A percentile compares a stretch with the other conserved stretches of the same genome.
Evolutionary conservation across 192 early-diverging fungal genomes (phyloP).

Genomic region (Coemansia sp.): DNA sequence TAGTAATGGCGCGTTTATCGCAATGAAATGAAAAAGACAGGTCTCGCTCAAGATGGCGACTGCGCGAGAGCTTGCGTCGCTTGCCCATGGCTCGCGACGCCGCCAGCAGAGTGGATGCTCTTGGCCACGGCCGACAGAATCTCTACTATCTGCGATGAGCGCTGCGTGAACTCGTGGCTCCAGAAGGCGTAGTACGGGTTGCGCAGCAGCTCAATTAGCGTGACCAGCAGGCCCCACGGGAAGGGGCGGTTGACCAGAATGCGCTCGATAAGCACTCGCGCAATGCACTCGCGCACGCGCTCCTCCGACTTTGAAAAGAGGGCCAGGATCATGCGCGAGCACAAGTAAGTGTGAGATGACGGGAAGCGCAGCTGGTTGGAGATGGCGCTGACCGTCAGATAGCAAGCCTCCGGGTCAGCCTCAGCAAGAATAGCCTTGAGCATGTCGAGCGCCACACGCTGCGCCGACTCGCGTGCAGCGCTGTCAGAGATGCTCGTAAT

Average conservation of each 20-base stretch:
- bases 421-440: conserved; percentile 74
- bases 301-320: conserved; percentile 73
- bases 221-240: conserved; percentile 96
- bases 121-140: conserved; percentile 53
- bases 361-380: conserved; percentile 97
- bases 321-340: conserved; percentile 81
- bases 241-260: conserved; percentile 95
- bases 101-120: conserved; percentile 36
- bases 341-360: conserved; percentile 95
- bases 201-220: conserved; percentile 95
- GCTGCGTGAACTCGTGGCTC: conserved; percentile 58
- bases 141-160: conserved; percentile 51
- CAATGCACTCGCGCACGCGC: conserved; percentile 90
- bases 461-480: conserved; percentile 29
- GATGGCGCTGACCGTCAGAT: conserved; percentile 84
- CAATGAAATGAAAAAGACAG: background rate
- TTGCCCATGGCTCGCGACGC: background rate
- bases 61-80: conserved; percentile 12
- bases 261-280: conserved; percentile 90
- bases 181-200: conserved; percentile 81
- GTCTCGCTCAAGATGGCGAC: background rate
- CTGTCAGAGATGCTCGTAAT: conserved; percentile 59
- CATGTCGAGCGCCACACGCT: conserved; percentile 73
- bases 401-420: conserved; percentile 67
- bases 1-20: background rate